Conservation (phyloP, 495 filamentous ascomycete genomes). For the Jackrogersella multiformis region DNA sequence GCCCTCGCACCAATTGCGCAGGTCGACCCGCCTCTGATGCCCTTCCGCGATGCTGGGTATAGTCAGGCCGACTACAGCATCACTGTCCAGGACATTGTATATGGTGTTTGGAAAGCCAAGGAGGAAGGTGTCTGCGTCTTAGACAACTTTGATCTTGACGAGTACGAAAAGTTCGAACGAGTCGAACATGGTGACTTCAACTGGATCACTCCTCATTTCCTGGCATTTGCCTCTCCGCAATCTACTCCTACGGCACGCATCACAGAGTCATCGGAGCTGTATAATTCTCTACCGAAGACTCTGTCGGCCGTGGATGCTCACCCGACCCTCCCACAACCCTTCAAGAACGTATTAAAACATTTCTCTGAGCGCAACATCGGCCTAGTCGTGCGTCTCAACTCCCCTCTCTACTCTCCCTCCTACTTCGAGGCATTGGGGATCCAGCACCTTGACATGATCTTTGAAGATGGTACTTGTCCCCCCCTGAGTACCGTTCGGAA, state of each 20-base stretch:
- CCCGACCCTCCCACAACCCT: constrained; percentile 74
- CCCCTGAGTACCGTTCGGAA: constrained; percentile 83
- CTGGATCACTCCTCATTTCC: constrained; percentile 94
- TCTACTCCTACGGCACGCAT: constrained; percentile 77
- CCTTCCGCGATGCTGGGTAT: constrained; percentile 97
- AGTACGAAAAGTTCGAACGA: constrained; percentile 95
- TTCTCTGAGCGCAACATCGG: constrained; percentile 88
- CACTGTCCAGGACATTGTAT: constrained; percentile 95
- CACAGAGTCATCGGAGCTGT: constrained; percentile 73
- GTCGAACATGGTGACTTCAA: constrained; percentile 99
- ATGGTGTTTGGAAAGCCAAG: constrained; percentile 98
- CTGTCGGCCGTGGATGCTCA: constrained; percentile 69
- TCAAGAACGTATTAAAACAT: constrained; percentile 94
- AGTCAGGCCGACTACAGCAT: constrained; percentile 97
- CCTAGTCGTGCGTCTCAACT: constrained; percentile 94
- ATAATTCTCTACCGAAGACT: constrained; percentile 73
- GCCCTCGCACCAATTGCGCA: constrained; percentile 97
- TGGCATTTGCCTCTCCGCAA: constrained; percentile 96
- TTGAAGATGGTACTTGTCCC: constrained; percentile 97
- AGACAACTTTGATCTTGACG: constrained; percentile 90
- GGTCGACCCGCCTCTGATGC: constrained; percentile 96
- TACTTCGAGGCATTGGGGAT: constrained; percentile 97
- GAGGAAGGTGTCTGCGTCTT: constrained; percentile 88
- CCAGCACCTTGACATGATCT: constrained; percentile 97
- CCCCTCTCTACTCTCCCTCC: constrained; percentile 90